Conservation (phyloP, 1,139 yeast genomes). For the Suhomyces atakaporum region DNA sequence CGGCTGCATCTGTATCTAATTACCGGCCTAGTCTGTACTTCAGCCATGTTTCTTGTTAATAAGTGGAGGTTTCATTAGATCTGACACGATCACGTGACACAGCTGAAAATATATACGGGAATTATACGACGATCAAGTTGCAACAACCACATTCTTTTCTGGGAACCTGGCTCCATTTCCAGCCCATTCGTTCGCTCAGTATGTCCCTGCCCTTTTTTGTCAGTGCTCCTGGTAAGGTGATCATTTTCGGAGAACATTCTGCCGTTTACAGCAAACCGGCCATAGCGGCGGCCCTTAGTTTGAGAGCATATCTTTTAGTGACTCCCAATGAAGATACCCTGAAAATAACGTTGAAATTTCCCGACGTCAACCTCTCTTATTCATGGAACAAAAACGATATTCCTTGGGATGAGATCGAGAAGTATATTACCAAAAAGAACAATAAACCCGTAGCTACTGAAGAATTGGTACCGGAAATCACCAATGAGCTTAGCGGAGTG, state of each 20-base stretch:
- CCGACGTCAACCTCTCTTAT: conserved; percentile 71
- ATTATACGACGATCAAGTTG: neutral
- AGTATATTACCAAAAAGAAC: conserved; percentile 19
- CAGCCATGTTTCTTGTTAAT: no score
- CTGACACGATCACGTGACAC: neutral
- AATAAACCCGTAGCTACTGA: conserved; percentile 49
- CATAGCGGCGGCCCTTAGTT: conserved; percentile 82
- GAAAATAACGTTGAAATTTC: conserved; percentile 66
- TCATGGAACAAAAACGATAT: conserved; percentile 62
- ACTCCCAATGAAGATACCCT: conserved; percentile 40
- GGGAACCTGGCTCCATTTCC: neutral
- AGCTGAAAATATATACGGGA: neutral
- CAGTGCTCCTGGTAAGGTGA: conserved; percentile 96
- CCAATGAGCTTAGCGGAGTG: conserved; percentile 47
- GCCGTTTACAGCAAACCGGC: conserved; percentile 94
- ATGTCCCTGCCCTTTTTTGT: conserved; percentile 55
- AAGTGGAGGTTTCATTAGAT: no score
- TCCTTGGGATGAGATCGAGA: conserved; percentile 56
- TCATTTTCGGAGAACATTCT: conserved; percentile 95
- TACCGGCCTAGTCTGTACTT: no score
- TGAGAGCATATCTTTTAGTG: conserved; percentile 78
- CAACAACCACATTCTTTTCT: no score
- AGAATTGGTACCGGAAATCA: conserved; percentile 63
- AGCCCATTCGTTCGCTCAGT: neutral
- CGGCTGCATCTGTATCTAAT: no score